Conservation (phyloP, 1,284 basidiomycete genomes). For the Microbotryum scabiosae region DNA sequence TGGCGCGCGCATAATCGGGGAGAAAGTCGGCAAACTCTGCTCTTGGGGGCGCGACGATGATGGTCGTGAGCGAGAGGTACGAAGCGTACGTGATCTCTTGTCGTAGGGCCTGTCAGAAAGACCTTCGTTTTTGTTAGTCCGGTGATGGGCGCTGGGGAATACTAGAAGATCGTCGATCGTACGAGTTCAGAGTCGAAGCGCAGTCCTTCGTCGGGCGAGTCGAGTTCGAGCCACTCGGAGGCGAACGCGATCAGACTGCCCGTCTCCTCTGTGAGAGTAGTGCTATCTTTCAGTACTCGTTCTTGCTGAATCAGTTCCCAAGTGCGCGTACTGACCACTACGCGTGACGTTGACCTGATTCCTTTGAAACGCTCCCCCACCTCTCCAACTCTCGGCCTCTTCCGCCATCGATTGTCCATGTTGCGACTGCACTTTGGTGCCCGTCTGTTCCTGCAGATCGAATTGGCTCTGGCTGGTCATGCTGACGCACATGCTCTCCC, state of each 20-base stretch:
- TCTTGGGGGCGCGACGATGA: constrained; percentile 82
- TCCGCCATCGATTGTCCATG: constrained; percentile 29
- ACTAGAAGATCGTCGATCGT: constrained; percentile 38
- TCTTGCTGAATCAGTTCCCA: not conserved
- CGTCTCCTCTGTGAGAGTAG: constrained; percentile 60
- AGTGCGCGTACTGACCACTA: constrained; percentile 54
- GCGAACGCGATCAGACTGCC: constrained; percentile 66
- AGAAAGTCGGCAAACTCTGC: constrained; percentile 61
- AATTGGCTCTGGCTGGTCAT: constrained; percentile 22
- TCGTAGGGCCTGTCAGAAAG: constrained; percentile 61
- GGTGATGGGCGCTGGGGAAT: too few species aligned
- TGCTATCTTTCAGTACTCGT: not conserved
- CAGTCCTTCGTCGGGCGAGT: constrained; percentile 86
- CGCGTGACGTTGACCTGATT: constrained; percentile 84
- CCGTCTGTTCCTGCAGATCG: constrained; percentile 11
- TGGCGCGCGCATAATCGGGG: constrained; percentile 83
- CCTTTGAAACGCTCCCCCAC: constrained; percentile 63
- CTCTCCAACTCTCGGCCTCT: constrained; percentile 81
- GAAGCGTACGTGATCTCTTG: constrained; percentile 90
- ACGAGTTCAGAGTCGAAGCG: constrained; percentile 93
- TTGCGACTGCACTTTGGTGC: not conserved
- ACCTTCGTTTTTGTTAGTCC: not conserved
- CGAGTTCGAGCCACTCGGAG: constrained; percentile 91
- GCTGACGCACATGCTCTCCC: constrained; percentile 71
- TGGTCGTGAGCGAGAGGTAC: constrained; percentile 75